These are phyloP conservation scores for Saccharum officinarum DNA, from an alignment of 176 grass and related monocot genomes.

Conservation along the genomic window DNA sequence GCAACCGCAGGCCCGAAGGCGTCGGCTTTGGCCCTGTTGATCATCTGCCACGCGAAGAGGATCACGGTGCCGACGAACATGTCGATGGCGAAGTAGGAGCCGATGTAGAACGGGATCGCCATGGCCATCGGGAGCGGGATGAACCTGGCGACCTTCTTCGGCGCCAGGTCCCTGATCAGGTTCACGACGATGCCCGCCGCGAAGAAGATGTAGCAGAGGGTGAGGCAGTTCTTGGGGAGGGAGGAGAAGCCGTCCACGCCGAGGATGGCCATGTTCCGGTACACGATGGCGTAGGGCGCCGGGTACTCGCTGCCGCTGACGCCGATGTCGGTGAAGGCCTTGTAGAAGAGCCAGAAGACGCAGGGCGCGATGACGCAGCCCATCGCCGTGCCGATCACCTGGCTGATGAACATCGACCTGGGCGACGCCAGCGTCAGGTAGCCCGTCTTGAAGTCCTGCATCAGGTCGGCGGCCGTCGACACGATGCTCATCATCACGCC, in stretches of 20 bases:
- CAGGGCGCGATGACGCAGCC: conserved; percentile 64
- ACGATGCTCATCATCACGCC: conserved; percentile 80
- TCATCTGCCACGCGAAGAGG: conserved; percentile 32
- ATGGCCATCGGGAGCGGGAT: conserved; percentile 57
- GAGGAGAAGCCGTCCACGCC: conserved; percentile 56
- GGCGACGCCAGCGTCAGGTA: conserved; percentile 74
- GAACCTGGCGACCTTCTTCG: conserved; percentile 27
- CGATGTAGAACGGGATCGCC: conserved; percentile 56
- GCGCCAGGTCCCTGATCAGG: conserved; percentile 30
- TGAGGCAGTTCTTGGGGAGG: conserved; percentile 51
- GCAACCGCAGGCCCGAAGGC: conserved; percentile 44
- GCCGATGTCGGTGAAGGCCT: conserved; percentile 48
- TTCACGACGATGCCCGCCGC: conserved; percentile 41
- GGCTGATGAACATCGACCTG: conserved; percentile 68
- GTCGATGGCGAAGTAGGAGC: conserved; percentile 52
- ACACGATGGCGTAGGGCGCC: conserved; percentile 52
- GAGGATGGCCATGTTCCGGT: conserved; percentile 64
- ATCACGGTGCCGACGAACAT: conserved; percentile 52
- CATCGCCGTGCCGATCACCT: conserved; percentile 70
- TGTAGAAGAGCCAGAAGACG: conserved; percentile 77
- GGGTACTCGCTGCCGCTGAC: conserved; percentile 40
- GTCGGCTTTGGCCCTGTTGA: conserved; percentile 35
- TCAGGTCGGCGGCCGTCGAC: conserved; percentile 68
- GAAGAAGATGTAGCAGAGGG: conserved; percentile 56
- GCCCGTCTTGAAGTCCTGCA: conserved; percentile 76